Evolutionary conservation across 2,329 filamentous ascomycete genomes (phyloP).

Genomic region (Cordyceps sp.): DNA sequence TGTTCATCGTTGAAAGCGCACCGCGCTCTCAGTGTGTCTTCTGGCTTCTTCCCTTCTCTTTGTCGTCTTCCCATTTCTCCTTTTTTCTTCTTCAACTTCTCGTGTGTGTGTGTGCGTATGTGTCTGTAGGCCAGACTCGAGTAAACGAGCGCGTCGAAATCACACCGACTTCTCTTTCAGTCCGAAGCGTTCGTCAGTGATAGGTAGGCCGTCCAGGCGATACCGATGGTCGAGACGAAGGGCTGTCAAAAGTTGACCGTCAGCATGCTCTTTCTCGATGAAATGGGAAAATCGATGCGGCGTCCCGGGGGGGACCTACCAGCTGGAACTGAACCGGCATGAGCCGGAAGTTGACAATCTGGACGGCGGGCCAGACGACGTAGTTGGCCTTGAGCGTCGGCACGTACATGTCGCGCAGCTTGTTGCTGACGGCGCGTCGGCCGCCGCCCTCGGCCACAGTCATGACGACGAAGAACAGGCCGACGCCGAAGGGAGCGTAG

Average conservation of each 20-base stretch:
- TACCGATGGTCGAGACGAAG: constrained; percentile 89
- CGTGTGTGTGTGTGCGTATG: too few species aligned
- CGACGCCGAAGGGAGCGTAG: constrained; percentile 80
- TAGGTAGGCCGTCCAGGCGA: constrained; percentile 94
- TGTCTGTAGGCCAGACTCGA: too few species aligned
- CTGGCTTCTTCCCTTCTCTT: too few species aligned
- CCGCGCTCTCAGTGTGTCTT: too few species aligned
- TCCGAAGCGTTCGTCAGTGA: constrained; percentile 81
- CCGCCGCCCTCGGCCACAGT: constrained; percentile 88
- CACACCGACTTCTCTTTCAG: constrained; percentile 13
- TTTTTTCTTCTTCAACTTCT: too few species aligned
- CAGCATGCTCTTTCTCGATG: not conserved
- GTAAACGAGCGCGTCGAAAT: too few species aligned
- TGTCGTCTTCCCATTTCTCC: too few species aligned
- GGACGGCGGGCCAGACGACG: constrained; percentile 85
- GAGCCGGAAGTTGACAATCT: constrained; percentile 89
- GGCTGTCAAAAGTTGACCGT: constrained; percentile 49
- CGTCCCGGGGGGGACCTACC: constrained; percentile 38
- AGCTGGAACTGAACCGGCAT: constrained; percentile 95
- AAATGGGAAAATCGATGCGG: not conserved
- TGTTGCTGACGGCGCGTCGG: constrained; percentile 58
- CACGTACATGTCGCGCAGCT: constrained; percentile 86
- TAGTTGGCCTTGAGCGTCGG: constrained; percentile 94
- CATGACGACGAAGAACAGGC: constrained; percentile 89
- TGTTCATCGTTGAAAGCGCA: too few species aligned